Conservation (phyloP, 495 filamentous ascomycete species). For the Penicillium alfredii region DNA sequence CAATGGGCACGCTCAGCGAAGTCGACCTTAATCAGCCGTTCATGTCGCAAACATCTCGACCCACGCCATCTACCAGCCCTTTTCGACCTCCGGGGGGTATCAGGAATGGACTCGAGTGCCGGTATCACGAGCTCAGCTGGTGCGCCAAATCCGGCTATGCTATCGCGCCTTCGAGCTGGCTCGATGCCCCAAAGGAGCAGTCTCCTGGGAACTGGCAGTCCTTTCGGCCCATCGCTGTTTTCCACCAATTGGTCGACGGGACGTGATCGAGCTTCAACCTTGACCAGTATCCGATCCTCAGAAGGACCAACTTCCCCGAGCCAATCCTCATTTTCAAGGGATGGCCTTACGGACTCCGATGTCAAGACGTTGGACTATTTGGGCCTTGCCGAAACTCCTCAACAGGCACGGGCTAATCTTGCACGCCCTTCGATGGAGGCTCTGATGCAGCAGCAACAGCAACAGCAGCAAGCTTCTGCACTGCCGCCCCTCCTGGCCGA, state of each 20-base stretch:
- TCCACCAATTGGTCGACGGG: constrained; percentile 74
- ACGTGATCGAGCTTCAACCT: constrained; percentile 73
- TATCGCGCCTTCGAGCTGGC: constrained; percentile 86
- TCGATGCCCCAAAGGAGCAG: constrained; percentile 89
- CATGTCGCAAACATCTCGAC: constrained; percentile 75
- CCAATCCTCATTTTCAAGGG: constrained; percentile 82
- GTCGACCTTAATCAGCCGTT: constrained; percentile 57
- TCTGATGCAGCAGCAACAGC: constrained; percentile 50
- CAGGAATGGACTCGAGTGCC: constrained; percentile 55
- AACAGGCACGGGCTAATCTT: constrained; percentile 66
- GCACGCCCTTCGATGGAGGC: constrained; percentile 48
- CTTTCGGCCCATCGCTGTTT: constrained; percentile 86
- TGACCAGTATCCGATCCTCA: constrained; percentile 83
- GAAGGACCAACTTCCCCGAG: constrained; percentile 84
- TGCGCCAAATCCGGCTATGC: constrained; percentile 57
- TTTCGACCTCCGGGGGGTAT: constrained; percentile 75
- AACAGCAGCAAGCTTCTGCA: constrained; percentile 47
- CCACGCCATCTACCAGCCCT: constrained; percentile 85
- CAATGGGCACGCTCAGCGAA: constrained; percentile 56
- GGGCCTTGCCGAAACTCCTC: constrained; percentile 89
- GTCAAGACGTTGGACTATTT: constrained; percentile 95
- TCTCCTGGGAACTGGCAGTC: constrained; percentile 54
- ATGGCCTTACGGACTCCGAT: constrained; percentile 80
- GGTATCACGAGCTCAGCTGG: constrained; percentile 40
- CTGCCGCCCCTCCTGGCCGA: constrained; percentile 72